Evolutionary conservation across 1,284 basidiomycete genomes (phyloP).

Genomic region (Ustilago bromivora): DNA sequence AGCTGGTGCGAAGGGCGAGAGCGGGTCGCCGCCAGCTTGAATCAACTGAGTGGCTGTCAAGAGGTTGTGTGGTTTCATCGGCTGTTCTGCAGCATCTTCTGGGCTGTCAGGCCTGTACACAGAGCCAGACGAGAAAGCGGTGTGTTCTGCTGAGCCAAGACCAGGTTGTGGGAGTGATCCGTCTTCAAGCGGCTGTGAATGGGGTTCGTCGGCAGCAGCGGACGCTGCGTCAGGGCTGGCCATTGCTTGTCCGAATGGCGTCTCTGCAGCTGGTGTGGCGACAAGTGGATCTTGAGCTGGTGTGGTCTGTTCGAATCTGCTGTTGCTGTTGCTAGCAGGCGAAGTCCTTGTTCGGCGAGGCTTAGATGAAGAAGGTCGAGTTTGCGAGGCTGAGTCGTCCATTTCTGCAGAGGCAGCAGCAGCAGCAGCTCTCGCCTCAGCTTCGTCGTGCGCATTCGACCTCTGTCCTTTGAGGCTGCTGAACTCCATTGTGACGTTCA

Average conservation of each 20-base stretch:
- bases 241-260: constrained; percentile 31
- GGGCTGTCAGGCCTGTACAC: not conserved
- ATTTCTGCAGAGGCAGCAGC: constrained; percentile 30
- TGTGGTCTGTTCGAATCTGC: not conserved
- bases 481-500: constrained; percentile 37
- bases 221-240: constrained; percentile 11
- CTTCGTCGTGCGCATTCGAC: constrained; percentile 19
- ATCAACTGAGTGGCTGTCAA: constrained; percentile 50
- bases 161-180: constrained; percentile 22
- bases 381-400: constrained; percentile 13
- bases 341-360: constrained; percentile 1
- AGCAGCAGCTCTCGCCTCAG: constrained; percentile 39
- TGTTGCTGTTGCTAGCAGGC: not conserved
- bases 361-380: constrained; percentile 14
- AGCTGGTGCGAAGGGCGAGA: constrained; percentile 35
- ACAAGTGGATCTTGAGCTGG: not conserved
- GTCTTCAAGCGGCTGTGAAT: constrained; percentile 29
- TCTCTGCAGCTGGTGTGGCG: constrained; percentile 4
- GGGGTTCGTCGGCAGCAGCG: not conserved
- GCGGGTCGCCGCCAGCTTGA: constrained; percentile 19
- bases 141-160: constrained; percentile 15
- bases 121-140: not conserved
- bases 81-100: not conserved
- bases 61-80: constrained; percentile 51
- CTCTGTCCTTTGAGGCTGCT: constrained; percentile 43